Base-by-base conservation (phyloP, 106 monocot genomes). In the Acorus gramineus region DNA sequence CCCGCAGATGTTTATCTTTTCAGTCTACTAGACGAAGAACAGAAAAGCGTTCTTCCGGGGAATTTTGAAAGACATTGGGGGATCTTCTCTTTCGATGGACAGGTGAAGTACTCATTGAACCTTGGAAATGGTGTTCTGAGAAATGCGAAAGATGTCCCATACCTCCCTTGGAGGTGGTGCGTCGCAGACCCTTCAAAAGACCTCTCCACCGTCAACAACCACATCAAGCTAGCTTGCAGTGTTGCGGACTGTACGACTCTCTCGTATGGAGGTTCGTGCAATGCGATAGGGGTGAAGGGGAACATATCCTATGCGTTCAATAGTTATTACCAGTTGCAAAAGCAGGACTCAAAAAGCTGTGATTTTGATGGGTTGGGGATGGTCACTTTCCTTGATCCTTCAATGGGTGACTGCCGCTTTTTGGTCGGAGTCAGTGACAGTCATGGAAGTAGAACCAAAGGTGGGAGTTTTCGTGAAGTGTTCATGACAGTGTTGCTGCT, bases 21-120 rank as follows among this genome's bases (percentile, higher is more conserved):
- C 70, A 71, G 87, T 63, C 71, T 93, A 46, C 76, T 93, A 8
- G 92, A 93, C 42, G 92, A 93, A 67, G 84, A 71, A 59, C 87
- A 93, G 51, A 93, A 93, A 59, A 82, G 75, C 46, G 60, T 75
- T 13, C 70, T 87, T 49, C 92, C 92, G 0, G 87, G 92, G 4
- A 87, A 85, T 64, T 93, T 93, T 6, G 87, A 93, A 58, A 71
- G 92, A 48, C 87, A 93, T 44, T 85, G 92, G 87, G 92, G 92
- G 8, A 68, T 87, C 9, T 87, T 93, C 56, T 87, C 92, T 9
- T 93, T 93, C 42, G 92, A 87, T 48, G 92, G 92, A 3, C 92
- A 87, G 62, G 82, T 82, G 3, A 93, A 93, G 59, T 93, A 93
- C 67, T 61, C 79, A 3, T 58, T 93, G 60, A 82, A 93, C 59